These are phyloP conservation scores for Cenococcum geophilum DNA, from an alignment of 495 filamentous ascomycete genomes.

Conservation along the genomic window DNA sequence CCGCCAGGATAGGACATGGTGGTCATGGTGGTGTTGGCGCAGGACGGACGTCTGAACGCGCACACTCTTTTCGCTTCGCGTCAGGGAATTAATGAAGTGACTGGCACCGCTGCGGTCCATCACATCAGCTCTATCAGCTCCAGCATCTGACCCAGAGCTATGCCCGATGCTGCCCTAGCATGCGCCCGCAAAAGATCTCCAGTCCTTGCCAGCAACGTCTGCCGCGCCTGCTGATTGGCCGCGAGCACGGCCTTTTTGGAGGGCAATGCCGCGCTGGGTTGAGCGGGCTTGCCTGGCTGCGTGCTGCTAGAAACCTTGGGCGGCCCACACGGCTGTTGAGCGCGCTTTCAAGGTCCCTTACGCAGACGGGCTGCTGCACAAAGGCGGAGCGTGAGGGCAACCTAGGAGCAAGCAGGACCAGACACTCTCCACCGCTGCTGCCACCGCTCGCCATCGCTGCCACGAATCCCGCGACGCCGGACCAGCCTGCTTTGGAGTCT, in stretches of 20 bases:
- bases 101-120: neutral
- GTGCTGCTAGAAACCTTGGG: neutral
- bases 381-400: conserved; percentile 18
- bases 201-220: neutral
- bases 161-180: neutral
- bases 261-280: neutral
- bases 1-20: conserved; percentile 1
- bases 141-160: neutral
- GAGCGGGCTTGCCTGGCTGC: conserved; percentile 1
- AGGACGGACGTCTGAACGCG: neutral
- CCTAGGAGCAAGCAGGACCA: neutral
- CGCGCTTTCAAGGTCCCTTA: neutral
- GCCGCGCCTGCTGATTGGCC: neutral
- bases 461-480: neutral
- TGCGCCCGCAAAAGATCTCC: neutral
- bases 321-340: neutral
- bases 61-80: neutral
- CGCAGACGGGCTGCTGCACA: conserved; percentile 18
- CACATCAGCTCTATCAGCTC: conserved; percentile 2
- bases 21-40: neutral
- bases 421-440: neutral
- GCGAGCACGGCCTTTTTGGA: neutral
- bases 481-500: neutral
- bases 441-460: neutral
- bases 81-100: neutral